Evolutionary conservation across 2,329 filamentous ascomycete species (phyloP).

Genomic region (Periconia sp.): DNA sequence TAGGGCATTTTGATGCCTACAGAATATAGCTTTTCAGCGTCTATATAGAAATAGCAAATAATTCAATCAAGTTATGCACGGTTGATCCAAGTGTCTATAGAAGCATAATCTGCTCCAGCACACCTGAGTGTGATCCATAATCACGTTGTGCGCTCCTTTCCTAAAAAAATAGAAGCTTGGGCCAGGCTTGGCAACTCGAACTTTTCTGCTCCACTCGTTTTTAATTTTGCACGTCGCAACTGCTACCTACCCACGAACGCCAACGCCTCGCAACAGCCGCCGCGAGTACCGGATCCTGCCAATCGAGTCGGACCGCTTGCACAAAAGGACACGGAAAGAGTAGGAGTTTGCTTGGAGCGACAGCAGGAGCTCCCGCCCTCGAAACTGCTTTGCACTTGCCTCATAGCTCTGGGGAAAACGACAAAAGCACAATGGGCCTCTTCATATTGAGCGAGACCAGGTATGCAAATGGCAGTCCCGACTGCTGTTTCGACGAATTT

Average conservation of each 20-base stretch:
- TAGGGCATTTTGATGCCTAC: neutral
- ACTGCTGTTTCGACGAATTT: neutral
- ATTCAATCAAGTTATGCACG: no score
- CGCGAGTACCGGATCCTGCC: neutral
- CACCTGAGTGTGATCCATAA: neutral
- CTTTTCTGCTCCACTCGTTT: conserved; percentile 9
- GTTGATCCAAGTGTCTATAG: no score
- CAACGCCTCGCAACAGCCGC: neutral
- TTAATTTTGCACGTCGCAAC: conserved; percentile 1
- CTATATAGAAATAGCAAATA: no score
- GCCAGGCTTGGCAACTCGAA: conserved; percentile 14
- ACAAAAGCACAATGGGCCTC: conserved; percentile 44
- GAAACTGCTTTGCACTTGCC: neutral
- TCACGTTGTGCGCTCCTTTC: neutral
- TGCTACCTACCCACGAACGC: neutral
- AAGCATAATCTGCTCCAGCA: no score
- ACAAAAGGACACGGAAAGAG: neutral
- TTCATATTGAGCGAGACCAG: conserved; percentile 42
- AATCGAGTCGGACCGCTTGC: neutral
- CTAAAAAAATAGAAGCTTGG: conserved; percentile 2
- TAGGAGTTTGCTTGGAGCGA: conserved; percentile 1
- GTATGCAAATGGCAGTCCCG: conserved; percentile 12
- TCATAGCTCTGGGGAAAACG: conserved; percentile 7
- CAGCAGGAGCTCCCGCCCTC: conserved; percentile 14
- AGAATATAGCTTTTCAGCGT: neutral